Percentiles rank a stretch among this genome's conserved stretches.
Conservation (phyloP, 345 rosid species). For the Linum usitatissimum region DNA sequence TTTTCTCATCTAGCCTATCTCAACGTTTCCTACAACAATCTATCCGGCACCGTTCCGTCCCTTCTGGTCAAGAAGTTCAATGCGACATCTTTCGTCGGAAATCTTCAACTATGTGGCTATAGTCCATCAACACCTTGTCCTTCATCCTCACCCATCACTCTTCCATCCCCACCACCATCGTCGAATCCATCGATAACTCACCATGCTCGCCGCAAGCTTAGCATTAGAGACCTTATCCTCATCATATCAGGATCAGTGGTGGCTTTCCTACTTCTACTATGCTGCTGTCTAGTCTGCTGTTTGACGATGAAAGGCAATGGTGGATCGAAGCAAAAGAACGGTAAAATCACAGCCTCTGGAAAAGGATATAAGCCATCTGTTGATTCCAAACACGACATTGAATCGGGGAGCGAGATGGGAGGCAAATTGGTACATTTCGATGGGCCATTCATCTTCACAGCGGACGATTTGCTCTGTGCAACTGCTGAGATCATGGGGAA, state of each 20-base stretch:
- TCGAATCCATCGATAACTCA: constrained; percentile 4
- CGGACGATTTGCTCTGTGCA: constrained; percentile 88
- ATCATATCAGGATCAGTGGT: constrained; percentile 66
- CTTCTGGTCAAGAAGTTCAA: constrained; percentile 14
- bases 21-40: constrained; percentile 21
- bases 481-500: constrained; percentile 99
- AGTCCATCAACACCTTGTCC: constrained; percentile 18
- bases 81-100: constrained; percentile 19
- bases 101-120: constrained; percentile 19
- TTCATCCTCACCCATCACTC: too few relatives aligned
- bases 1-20: constrained; percentile 7
- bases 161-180: constrained; percentile 7
- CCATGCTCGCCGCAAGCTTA: constrained; percentile 38
- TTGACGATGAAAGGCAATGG: constrained; percentile 39
- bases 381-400: constrained; percentile 30
- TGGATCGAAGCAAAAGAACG: constrained; percentile 33
- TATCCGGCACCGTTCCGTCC: constrained; percentile 18
- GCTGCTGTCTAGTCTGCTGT: constrained; percentile 63
- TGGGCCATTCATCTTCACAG: constrained; percentile 89
- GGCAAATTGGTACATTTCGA: constrained; percentile 92
- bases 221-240: constrained; percentile 62
- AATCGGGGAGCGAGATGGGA: constrained; percentile 75
- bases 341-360: constrained; percentile 24
- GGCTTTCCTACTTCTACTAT: constrained; percentile 40
- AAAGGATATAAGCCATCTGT: constrained; percentile 32